Evolutionary conservation across 345 rosid genomes (phyloP), one percentile per base, ranked within the genome.

Genomic region (Aurinia saxatilis): DNA sequence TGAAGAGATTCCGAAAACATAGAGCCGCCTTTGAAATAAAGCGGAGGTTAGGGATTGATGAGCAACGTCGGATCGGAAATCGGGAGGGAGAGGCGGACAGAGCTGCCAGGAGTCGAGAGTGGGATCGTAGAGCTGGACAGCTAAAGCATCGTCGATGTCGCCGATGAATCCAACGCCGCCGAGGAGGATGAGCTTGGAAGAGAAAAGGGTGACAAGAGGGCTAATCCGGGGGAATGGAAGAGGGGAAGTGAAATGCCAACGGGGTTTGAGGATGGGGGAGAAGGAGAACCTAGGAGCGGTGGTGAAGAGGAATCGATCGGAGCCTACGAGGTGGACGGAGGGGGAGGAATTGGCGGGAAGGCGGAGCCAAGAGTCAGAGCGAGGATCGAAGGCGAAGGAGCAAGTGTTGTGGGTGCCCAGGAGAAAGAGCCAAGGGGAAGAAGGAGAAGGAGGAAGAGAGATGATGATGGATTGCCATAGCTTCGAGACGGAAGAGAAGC

Each of bases 351-450:
- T 16, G 10, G 69, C 56, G 38, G 93, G 95, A 63, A 84, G 90
- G 31, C 75, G 77, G 67, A 82, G 75, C 98, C 98, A 91, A 15
- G 86, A 25, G 46, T 73, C 34, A 35, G 98, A 85, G 53, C 58
- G 41, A 46, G 96, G 98, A 36, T 91, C 98, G 59, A 79, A 88
- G 37, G 90, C 96, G 51, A 91, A 88, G 25, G 86, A 74, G 64
- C 83, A 80, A 60, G 90, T 88, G 77, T 91, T 91, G 84, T 91
- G 96, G 62, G 85, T 74, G 39, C 98, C 98, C 52, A 80, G 71
- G 75, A 91, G 95, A 71, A 91, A 91, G 70, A 91, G 87, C 96
- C 98, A 91, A 3, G 98, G 93, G n/a, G 35, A 60, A 40, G 17
- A 52, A 14, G 67, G 40, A 2, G 67, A 61, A 21, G 68, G 63